These are phyloP conservation scores for Monosporascus sp. DNA, from an alignment of 2,329 filamentous ascomycete genomes.

Conservation along the genomic window DNA sequence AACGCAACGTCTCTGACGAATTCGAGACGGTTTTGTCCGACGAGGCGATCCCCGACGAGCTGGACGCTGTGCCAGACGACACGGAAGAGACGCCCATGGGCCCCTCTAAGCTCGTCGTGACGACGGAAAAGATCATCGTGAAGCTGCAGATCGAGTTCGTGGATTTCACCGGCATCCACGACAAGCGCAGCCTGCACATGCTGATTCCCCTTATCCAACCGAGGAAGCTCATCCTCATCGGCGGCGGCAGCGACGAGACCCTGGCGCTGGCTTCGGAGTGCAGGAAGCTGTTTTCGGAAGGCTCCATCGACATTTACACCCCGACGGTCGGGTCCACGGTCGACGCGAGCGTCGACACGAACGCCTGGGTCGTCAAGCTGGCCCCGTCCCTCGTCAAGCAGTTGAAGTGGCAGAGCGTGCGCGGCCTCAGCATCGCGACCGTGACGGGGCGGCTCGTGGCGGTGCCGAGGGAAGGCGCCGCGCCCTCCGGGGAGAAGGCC, in stretches of 20 bases:
- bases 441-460: constrained; percentile 66
- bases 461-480: constrained; percentile 32
- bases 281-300: constrained; percentile 57
- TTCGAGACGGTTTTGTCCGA: constrained; percentile 35
- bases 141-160: constrained; percentile 78
- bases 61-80: constrained; percentile 55
- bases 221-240: constrained; percentile 88
- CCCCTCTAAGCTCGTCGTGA: constrained; percentile 70
- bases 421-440: constrained; percentile 86
- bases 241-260: constrained; percentile 75
- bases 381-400: constrained; percentile 79
- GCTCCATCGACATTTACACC: constrained; percentile 70
- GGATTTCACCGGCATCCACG: constrained; percentile 88
- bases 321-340: constrained; percentile 68
- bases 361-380: constrained; percentile 92
- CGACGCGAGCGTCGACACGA: constrained; percentile 93
- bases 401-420: constrained; percentile 91
- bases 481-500: constrained; percentile 43
- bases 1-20: constrained; percentile 38
- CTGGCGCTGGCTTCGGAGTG: constrained; percentile 73
- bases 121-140: constrained; percentile 58
- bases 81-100: constrained; percentile 47
- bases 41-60: constrained; percentile 47
- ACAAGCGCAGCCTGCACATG: constrained; percentile 91
- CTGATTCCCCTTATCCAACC: constrained; percentile 90